Evolutionary conservation across 345 rosid genomes (phyloP), one percentile per base, ranked within the genome.

Genomic region (Stellera chamaejasme): DNA sequence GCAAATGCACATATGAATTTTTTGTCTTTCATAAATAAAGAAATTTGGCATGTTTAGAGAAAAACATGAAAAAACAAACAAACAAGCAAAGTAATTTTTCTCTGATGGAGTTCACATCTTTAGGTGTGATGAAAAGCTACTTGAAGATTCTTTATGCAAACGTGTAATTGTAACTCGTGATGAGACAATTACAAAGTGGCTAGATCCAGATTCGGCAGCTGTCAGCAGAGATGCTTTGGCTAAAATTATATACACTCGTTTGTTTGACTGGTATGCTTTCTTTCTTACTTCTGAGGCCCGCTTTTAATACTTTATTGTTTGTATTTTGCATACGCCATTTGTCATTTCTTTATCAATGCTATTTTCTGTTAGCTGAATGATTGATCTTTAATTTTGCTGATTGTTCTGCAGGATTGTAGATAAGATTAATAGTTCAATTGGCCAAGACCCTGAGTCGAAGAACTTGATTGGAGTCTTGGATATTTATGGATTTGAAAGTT

Each of bases 401-500:
- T 32, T 32, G 4, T 32, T 66, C 46, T 73, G 65, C 78, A 93
- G 99, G 99, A 78, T 93, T 48, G 99, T 93, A 51, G 90, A 89
- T 66, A 93, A 80, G 67, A 93, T 93, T 56, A 93, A 93, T 50
- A 82, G 66, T 72, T 85, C 96, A 47, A 93, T 93, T 63, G 99
- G 99, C 65, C 99, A 93, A 75, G 99, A 93, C 69, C 92, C 91
- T 65, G 71, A 84, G 10, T 89, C 97, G 25, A 89, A 84, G 79
- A 79, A 58, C 75, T 77, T 93, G 60, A 93, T 93, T 50, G 99
- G 97, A 15, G 99, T 93, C 67, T 83, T 93, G 68, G 99, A 93
- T 85, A 93, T 93, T 45, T 93, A 93, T 79, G 99, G 99, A 66
- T 93, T 93, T 69, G 99, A 93, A 83, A 93, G 97, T 85, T 93